Conservation (phyloP, 768 basidiomycete genomes). For the Crepidotus variabilis region DNA sequence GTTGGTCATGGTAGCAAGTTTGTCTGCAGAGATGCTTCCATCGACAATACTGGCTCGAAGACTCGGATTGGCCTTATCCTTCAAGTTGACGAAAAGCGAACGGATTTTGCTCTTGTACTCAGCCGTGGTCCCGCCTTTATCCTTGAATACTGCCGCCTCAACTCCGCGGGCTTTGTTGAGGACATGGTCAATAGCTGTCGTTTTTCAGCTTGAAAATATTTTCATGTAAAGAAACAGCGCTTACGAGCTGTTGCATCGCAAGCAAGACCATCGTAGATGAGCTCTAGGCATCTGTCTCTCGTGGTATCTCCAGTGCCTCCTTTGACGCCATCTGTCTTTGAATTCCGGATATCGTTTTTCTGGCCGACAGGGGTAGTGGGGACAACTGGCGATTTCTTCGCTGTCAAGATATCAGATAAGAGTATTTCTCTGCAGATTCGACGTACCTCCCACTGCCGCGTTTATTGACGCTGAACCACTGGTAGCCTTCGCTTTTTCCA, state of each 20-base stretch:
- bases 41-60: slow-evolving; percentile 82
- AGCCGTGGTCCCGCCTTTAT: slow-evolving; percentile 39
- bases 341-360: slow-evolving; percentile 42
- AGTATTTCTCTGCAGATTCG: no score
- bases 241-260: slow-evolving; percentile 83
- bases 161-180: slow-evolving; percentile 61
- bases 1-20: slow-evolving; percentile 80
- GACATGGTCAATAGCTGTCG: slow-evolving; percentile 65
- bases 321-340: slow-evolving; percentile 71
- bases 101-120: slow-evolving; percentile 80
- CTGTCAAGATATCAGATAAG: slow-evolving; percentile 4
- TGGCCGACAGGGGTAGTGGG: slow-evolving; percentile 35
- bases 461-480: slow-evolving; percentile 6
- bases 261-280: slow-evolving; percentile 90
- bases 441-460: slow-evolving; percentile 18
- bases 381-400: slow-evolving; percentile 27
- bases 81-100: slow-evolving; percentile 87
- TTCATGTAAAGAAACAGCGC: slow-evolving; percentile 28
- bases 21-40: slow-evolving; percentile 68
- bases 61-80: slow-evolving; percentile 90
- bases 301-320: slow-evolving; percentile 64
- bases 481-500: slow-evolving; percentile 59
- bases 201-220: background rate
- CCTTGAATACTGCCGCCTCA: slow-evolving; percentile 60
- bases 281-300: slow-evolving; percentile 82